phyloP scores from a whole-genome alignment of 1,284 basidiomycete genomes.

The Gomphus sp. region DNA sequence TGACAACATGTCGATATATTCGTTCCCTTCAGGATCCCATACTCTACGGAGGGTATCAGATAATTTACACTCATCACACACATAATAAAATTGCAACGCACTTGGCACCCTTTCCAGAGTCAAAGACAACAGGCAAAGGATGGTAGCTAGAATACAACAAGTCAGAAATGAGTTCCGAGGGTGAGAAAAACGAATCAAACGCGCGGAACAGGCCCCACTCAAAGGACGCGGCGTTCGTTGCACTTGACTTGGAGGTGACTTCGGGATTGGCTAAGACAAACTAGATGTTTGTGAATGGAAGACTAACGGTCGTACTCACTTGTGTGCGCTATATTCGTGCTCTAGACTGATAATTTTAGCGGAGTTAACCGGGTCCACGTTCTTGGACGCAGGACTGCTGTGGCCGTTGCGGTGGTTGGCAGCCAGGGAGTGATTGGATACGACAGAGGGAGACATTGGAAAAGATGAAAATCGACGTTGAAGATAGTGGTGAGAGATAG shows the following conservation, averaged over 20 bases:
- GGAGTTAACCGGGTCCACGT: slow-evolving; percentile 22
- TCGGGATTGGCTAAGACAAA: background rate
- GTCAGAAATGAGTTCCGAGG: slow-evolving; percentile 17
- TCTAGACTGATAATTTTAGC: slow-evolving; percentile 76
- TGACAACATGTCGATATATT: slow-evolving; percentile 94
- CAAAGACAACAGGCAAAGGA: slow-evolving; percentile 92
- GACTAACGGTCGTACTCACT: slow-evolving; percentile 44
- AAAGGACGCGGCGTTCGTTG: slow-evolving; percentile 7
- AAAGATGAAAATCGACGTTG: background rate
- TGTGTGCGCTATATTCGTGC: slow-evolving; percentile 78
- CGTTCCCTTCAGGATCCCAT: slow-evolving; percentile 92
- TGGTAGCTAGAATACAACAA: slow-evolving; percentile 72
- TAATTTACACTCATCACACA: background rate
- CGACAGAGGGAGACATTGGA: slow-evolving; percentile 8
- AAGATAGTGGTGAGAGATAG: slow-evolving; percentile 1
- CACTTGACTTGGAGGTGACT: slow-evolving; percentile 6
- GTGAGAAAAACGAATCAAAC: slow-evolving; percentile 17
- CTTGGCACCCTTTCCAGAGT: slow-evolving; percentile 83
- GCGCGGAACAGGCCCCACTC: slow-evolving; percentile 20
- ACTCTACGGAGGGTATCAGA: slow-evolving; percentile 44
- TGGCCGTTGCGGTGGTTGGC: background rate
- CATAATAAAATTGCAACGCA: slow-evolving; percentile 32
- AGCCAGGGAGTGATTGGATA: background rate
- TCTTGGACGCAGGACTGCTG: slow-evolving; percentile 4
- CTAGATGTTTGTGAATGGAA: background rate